These are phyloP conservation scores for Arthromyces matolae DNA, from an alignment of 768 basidiomycete species.

Conservation along the genomic window DNA sequence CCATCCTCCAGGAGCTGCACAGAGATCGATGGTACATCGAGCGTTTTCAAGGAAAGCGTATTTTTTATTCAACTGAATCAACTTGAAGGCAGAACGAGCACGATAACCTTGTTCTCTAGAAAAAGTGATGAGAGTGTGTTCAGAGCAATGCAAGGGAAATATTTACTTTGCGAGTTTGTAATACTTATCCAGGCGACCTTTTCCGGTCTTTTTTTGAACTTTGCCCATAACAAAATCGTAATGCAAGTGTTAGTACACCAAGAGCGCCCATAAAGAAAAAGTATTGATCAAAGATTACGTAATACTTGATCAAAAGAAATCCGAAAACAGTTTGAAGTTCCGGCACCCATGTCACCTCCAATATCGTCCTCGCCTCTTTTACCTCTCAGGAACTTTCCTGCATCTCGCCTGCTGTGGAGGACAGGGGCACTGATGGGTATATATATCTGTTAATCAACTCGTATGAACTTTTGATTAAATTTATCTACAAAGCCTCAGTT, in stretches of 20 bases:
- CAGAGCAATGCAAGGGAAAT: slow-evolving; percentile 5
- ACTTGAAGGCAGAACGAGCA: slow-evolving; percentile 98
- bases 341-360: slow-evolving; percentile 7
- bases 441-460: slow-evolving; percentile 7
- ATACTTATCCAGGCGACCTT: slow-evolving; percentile 94
- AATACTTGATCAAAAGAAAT: slow-evolving; percentile 7
- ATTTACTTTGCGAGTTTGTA: slow-evolving; percentile 89
- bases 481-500: slow-evolving; percentile 30
- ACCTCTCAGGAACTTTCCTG: slow-evolving; percentile 8
- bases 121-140: too few species aligned
- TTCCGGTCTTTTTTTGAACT: slow-evolving; percentile 93
- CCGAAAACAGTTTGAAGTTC: not conserved
- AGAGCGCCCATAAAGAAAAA: not conserved
- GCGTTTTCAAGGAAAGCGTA: slow-evolving; percentile 87
- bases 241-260: too few species aligned
- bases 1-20: slow-evolving; percentile 99
- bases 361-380: slow-evolving; percentile 28
- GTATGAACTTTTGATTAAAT: not conserved
- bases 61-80: slow-evolving; percentile 98
- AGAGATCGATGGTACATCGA: slow-evolving; percentile 94
- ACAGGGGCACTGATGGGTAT: slow-evolving; percentile 40
- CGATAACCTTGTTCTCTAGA: slow-evolving; percentile 96
- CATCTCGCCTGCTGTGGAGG: slow-evolving; percentile 35
- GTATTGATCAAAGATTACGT: not conserved
- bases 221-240: slow-evolving; percentile 56